phyloP scores from a whole-genome alignment of 129 eudicot species.

The Lactuca sativa region DNA sequence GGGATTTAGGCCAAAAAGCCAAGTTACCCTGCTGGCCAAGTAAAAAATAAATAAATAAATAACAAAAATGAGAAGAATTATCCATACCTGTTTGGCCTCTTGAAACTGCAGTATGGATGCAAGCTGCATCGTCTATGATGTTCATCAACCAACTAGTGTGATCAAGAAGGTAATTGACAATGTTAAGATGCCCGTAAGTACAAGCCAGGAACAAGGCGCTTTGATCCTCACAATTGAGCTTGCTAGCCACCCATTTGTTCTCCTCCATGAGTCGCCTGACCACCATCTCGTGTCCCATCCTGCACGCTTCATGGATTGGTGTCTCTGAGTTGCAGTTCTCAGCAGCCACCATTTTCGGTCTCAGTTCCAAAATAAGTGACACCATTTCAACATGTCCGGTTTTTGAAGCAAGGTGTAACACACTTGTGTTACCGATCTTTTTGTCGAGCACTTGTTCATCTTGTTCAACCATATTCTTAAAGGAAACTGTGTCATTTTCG shows the following conservation, averaged over 20 bases:
- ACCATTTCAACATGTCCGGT: constrained; percentile 18
- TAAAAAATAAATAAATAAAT: too few species aligned
- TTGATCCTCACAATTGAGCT: constrained; percentile 20
- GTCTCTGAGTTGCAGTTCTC: constrained; percentile 16
- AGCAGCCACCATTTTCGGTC: constrained; percentile 25
- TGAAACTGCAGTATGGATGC: constrained; percentile 10
- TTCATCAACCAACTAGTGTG: constrained; percentile 14
- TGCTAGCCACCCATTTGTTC: constrained; percentile 27
- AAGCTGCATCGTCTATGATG: constrained; percentile 14
- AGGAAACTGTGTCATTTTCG: background rate
- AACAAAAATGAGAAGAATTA: too few species aligned
- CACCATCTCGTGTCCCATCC: constrained; percentile 13
- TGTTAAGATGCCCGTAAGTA: constrained; percentile 27
- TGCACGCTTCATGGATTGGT: constrained; percentile 31
- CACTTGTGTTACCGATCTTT: constrained; percentile 18
- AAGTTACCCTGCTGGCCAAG: too few species aligned
- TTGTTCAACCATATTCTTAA: constrained; percentile 12
- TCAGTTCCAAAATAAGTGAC: constrained; percentile 14
- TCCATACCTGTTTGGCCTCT: constrained; percentile 36
- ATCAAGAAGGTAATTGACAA: constrained; percentile 20
- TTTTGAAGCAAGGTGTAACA: constrained; percentile 29
- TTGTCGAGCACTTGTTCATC: constrained; percentile 23
- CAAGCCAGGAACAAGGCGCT: constrained; percentile 27
- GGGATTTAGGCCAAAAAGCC: too few species aligned
- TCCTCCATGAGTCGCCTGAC: constrained; percentile 13